These are phyloP conservation scores for Physcia stellaris DNA, from an alignment of 495 filamentous ascomycete genomes.

Conservation along the genomic window DNA sequence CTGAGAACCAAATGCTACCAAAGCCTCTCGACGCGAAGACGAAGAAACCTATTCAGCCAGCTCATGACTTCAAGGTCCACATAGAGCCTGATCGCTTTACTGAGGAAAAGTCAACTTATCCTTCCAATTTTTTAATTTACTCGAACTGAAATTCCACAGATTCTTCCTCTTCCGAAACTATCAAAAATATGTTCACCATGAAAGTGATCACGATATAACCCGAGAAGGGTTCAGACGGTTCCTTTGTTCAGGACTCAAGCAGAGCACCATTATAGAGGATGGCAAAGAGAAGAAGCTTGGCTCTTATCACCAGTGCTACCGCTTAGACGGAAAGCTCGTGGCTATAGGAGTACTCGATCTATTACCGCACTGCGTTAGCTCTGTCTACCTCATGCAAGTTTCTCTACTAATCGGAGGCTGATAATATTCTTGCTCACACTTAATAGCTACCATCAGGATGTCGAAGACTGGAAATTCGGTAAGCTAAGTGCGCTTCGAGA, in stretches of 20 bases:
- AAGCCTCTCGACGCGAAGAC: constrained; percentile 37
- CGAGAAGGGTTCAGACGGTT: constrained; percentile 63
- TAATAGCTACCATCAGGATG: constrained; percentile 60
- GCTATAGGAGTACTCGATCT: constrained; percentile 84
- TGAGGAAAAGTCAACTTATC: constrained; percentile 60
- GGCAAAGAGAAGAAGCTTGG: constrained; percentile 50
- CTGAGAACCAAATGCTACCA: constrained; percentile 43
- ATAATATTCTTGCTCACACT: background rate
- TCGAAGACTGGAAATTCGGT: constrained; percentile 67
- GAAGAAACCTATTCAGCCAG: constrained; percentile 50
- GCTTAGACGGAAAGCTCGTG: constrained; percentile 75
- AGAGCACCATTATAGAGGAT: constrained; percentile 27
- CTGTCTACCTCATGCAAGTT: constrained; percentile 75
- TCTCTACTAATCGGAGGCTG: background rate
- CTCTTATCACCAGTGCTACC: constrained; percentile 92
- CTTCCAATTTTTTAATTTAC: too few species aligned
- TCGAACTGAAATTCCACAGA: too few species aligned
- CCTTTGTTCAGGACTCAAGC: constrained; percentile 70
- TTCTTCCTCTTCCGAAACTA: constrained; percentile 71
- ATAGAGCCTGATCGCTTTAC: constrained; percentile 70
- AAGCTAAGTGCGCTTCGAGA: constrained; percentile 83
- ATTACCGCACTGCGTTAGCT: constrained; percentile 75
- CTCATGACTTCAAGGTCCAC: constrained; percentile 64
- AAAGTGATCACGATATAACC: constrained; percentile 52
- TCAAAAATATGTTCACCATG: constrained; percentile 67